phyloP scores from a whole-genome alignment of 2,329 filamentous ascomycete genomes.

The Aspergillus pseudoterreus region DNA sequence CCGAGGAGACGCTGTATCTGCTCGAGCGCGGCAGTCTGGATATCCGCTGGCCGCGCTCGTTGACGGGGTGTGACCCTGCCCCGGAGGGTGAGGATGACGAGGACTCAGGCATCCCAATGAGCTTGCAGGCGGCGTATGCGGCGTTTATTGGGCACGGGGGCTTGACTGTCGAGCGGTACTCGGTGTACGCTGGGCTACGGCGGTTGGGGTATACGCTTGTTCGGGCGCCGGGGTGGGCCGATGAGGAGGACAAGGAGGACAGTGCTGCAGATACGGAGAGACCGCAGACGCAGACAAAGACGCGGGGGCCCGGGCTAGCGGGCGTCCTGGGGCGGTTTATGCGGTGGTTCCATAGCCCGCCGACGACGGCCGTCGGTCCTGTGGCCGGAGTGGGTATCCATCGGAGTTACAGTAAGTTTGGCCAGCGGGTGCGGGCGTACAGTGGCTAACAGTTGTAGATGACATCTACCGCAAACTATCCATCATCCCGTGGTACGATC shows the following conservation, averaged over 20 bases:
- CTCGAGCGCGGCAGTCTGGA: constrained; percentile 85
- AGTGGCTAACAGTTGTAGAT: constrained; percentile 39
- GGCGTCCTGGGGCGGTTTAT: constrained; percentile 33
- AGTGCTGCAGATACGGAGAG: constrained; percentile 2
- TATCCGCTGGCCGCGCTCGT: constrained; percentile 70
- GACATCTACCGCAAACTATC: constrained; percentile 74
- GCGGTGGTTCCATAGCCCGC: constrained; percentile 28
- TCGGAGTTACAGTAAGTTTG: constrained; percentile 47
- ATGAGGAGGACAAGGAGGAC: constrained; percentile 24
- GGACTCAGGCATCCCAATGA: constrained; percentile 73
- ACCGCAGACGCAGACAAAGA: background rate
- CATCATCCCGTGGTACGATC: constrained; percentile 69
- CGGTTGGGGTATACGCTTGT: constrained; percentile 77
- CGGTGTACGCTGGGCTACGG: constrained; percentile 82
- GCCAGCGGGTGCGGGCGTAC: background rate
- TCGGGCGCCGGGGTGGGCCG: constrained; percentile 58
- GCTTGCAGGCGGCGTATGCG: constrained; percentile 84
- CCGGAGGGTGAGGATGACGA: constrained; percentile 28
- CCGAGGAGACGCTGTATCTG: constrained; percentile 86
- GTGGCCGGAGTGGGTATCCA: constrained; percentile 53
- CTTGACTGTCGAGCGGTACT: constrained; percentile 72
- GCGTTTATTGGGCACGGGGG: constrained; percentile 69
- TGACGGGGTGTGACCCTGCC: constrained; percentile 16
- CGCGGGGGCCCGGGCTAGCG: constrained; percentile 21
- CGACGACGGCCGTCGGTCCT: constrained; percentile 42